Conservation (phyloP, 352 stramenopile species). For the Elongisporangium prolatum region DNA sequence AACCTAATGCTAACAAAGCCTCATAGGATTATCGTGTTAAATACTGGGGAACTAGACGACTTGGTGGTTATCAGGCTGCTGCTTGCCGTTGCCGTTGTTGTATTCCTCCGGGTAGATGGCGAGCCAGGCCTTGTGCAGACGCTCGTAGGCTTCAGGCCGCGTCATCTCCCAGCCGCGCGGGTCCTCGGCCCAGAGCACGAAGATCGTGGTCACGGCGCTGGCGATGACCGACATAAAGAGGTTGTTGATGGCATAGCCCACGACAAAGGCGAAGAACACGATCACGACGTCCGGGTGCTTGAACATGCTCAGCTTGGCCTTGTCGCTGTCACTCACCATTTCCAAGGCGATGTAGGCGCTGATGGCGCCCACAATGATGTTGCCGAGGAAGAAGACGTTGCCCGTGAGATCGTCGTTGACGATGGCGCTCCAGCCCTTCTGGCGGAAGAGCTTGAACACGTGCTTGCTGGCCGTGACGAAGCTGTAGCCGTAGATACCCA, state of each 20-base stretch:
- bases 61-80: constrained; percentile 14
- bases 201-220: constrained; percentile 77
- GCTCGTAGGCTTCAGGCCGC: constrained; percentile 62
- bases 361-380: constrained; percentile 62
- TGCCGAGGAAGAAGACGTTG: constrained; percentile 83
- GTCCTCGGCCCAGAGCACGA: constrained; percentile 83
- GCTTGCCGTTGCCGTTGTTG: constrained; percentile 77
- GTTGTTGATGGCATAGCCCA: constrained; percentile 31
- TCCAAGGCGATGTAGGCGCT: constrained; percentile 62
- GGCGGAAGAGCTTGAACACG: constrained; percentile 77
- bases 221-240: constrained; percentile 74
- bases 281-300: constrained; percentile 60
- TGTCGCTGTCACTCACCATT: constrained; percentile 46
- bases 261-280: constrained; percentile 64
- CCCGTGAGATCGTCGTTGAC: constrained; percentile 87
- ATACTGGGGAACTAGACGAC: constrained; percentile 5
- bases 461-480: constrained; percentile 74
- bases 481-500: constrained; percentile 83
- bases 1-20: no score
- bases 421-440: constrained; percentile 84
- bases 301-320: constrained; percentile 52
- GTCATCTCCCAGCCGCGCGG: constrained; percentile 71
- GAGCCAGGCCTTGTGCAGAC: constrained; percentile 69
- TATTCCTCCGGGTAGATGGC: constrained; percentile 83
- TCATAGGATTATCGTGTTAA: constrained; percentile 1